Base-by-base conservation (phyloP, 169 alveolate genomes). In the Cryptosporidium bovis region DNA sequence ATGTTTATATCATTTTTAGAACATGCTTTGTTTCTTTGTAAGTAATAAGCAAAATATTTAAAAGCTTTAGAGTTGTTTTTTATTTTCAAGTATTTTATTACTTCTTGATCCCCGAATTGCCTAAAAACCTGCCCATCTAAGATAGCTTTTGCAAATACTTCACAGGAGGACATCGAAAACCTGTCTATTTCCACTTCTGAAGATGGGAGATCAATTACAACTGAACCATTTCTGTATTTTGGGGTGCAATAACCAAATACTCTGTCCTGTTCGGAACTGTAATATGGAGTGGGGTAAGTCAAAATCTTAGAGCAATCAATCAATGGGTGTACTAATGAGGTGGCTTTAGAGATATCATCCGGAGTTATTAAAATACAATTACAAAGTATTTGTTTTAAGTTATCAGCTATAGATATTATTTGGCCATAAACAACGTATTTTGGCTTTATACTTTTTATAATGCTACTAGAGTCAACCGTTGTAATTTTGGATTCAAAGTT, bases 301-400 rank as follows among this genome's bases (percentile, higher is more conserved):
- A 77, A 44, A 40, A 77, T 60, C 27, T 77, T 77, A 3, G 85
- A 77, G 27, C 65, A 77, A 48, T 77, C 85, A 13, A 77, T 60
- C 3, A 77, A 51, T 29, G 85, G n/a, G 55, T 77, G 85, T 24
- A 58, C 40, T 20, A 77, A 51, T 13, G 77, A 60, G 7, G 85
- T 77, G 10, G 85, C 69, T 16, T 36, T 62, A 36, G 51, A 15
- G 16, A 77, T 77, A 77, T 77, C 85, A 20, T 77, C 85, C 4
- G 85, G 64, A 18, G 85, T 60, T 58, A 77, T 58, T 27, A 77
- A n/a, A 33, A 77, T 10, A 15, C 85, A 77, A 3, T 77, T 71
- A n/a, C 77, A 77, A 15, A 77, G 51, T 36, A 55, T 20, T 27
- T 60, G 62, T 36, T 48, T 77, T 31, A 4, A 36, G 2, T 40